A percentile compares a stretch with the other conserved stretches of the same genome.
These are phyloP conservation scores for Colletotrichum nymphaeae DNA, from an alignment of 2,329 filamentous ascomycete genomes.

Conservation along the genomic window DNA sequence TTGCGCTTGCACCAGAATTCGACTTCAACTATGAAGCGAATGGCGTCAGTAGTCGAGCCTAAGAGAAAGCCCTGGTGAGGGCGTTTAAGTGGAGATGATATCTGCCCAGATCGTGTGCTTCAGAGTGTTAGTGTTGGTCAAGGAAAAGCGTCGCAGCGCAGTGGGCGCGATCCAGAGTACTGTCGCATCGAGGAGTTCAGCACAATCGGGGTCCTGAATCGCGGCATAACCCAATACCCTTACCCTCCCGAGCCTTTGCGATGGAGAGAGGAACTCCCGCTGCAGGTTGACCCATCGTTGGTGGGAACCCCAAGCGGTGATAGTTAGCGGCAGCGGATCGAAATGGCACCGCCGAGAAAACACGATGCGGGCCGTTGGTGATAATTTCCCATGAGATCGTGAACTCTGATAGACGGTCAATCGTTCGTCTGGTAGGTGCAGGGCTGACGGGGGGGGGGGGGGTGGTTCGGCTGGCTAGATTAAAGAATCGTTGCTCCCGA, in stretches of 20 bases:
- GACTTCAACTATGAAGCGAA: too few species aligned
- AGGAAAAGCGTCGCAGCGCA: neutral
- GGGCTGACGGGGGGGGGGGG: neutral
- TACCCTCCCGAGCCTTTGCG: neutral
- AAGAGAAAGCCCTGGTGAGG: too few species aligned
- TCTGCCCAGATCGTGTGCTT: too few species aligned
- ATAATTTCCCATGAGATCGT: neutral
- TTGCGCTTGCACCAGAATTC: neutral
- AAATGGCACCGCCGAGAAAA: neutral
- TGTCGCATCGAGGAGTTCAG: neutral
- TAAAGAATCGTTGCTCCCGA: slow-evolving; percentile 2
- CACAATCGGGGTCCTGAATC: neutral
- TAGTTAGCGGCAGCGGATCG: neutral
- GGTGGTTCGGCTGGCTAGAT: neutral
- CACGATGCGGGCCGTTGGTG: neutral
- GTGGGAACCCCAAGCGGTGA: neutral
- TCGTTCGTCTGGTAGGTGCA: slow-evolving; percentile 22
- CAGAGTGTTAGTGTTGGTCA: neutral
- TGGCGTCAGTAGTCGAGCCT: neutral
- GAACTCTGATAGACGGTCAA: neutral
- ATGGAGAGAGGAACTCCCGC: neutral
- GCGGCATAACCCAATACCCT: neutral
- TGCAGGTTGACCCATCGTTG: neutral
- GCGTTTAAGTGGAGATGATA: too few species aligned
- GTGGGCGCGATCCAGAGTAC: neutral